Evolutionary conservation across 306 rosid genomes (phyloP), one percentile per base, ranked within the genome.

Genomic region (Prunus campanulata): DNA sequence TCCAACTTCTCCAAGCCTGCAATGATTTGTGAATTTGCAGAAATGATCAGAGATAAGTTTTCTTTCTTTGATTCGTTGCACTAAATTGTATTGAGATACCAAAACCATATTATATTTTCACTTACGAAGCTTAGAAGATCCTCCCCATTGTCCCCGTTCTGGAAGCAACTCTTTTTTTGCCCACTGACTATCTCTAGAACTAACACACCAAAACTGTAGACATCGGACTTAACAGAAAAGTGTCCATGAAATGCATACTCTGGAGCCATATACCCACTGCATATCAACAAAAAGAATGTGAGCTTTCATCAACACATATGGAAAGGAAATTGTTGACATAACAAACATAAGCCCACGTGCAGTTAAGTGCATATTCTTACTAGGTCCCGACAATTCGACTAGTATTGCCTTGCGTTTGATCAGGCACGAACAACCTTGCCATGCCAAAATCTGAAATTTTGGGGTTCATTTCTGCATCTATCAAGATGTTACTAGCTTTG

Each of bases 161-260:
- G 46, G 25, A 69, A 69, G 18, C 4, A 16, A 29, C 16, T 69
- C 7, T 27, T 69, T 27, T 49, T 69, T 42, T 69, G 74, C 9
- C 74, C 25, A 3, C 71, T 67, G 44, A 67, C n/a, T 42, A 22
- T 67, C 71, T 67, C 71, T 16, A 67, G 24, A 67, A 46, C 27
- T 18, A 49, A 11, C 42, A 69, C 60, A 4, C 46, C 25, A 18
- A 69, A 69, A 29, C 74, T 69, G 3, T 49, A 69, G 1, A 69
- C 74, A 49, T 49, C 59, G 12, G 60, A 69, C 59, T 69, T 69
- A 8, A 69, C 25, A 49, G 11, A 49, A 49, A 69, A 69, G 5
- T 49, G 25, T 8, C 60, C 25, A 0, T 27, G 60, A 18, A 69
- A 27, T 14, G 25, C 74, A 16, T 69, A 69, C 22, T 69, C 46